phyloP scores from a whole-genome alignment of 2,329 filamentous ascomycete genomes.

The Daldinia sp. region DNA sequence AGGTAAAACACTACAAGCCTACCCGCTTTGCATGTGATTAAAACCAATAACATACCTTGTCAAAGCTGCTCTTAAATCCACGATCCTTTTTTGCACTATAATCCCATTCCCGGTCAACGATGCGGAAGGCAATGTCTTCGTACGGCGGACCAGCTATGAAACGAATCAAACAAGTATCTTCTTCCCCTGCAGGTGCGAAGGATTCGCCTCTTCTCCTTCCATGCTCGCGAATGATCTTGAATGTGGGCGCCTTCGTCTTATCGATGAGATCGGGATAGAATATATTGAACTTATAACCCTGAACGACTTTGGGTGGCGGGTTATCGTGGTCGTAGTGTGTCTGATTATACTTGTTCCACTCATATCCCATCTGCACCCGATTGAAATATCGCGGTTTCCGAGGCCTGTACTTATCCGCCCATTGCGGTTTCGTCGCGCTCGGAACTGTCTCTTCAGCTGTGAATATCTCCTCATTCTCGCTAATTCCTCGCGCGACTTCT shows the following conservation, averaged over 20 bases:
- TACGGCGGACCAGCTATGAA: conserved; percentile 97
- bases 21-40: background rate
- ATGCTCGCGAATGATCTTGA: conserved; percentile 93
- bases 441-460: conserved; percentile 85
- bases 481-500: conserved; percentile 89
- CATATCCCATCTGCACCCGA: conserved; percentile 97
- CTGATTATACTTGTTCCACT: conserved; percentile 99
- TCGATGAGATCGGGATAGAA: conserved; percentile 98
- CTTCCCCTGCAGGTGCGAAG: conserved; percentile 91
- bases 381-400: conserved; percentile 98
- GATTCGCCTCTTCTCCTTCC: conserved; percentile 91
- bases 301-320: conserved; percentile 95
- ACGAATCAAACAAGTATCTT: conserved; percentile 95
- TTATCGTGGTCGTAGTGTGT: conserved; percentile 99
- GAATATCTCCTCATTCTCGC: conserved; percentile 96
- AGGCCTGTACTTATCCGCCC: conserved; percentile 86
- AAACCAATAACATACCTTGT: conserved; percentile 79
- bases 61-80: conserved; percentile 95
- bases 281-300: conserved; percentile 99
- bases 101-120: conserved; percentile 99
- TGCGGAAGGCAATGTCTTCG: conserved; percentile 95
- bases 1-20: conserved; percentile 25
- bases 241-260: conserved; percentile 93
- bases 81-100: conserved; percentile 95
- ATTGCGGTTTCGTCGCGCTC: conserved; percentile 74